A percentile compares a stretch with the other conserved stretches of the same genome.
Evolutionary conservation across 2,329 filamentous ascomycete genomes (phyloP).

Genomic region (Epichloe brachyelytri): DNA sequence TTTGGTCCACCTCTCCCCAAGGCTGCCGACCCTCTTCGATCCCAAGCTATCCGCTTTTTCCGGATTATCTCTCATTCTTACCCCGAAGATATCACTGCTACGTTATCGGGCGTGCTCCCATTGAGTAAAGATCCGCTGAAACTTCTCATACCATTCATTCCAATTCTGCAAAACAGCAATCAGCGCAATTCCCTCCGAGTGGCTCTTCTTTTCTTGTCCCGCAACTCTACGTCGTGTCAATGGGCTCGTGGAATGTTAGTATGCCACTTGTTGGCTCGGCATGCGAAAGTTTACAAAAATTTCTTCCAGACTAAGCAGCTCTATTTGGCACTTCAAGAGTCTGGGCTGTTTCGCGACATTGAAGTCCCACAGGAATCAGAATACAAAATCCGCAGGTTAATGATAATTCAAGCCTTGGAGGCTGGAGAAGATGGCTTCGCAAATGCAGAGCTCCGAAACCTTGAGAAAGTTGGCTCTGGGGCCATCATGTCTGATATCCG

Average conservation of each 20-base stretch:
- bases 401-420: constrained; percentile 15
- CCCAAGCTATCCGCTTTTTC: constrained; percentile 14
- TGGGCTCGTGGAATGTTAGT: constrained; percentile 9
- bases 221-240: constrained; percentile 1
- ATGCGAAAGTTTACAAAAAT: not conserved
- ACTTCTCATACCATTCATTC: not conserved
- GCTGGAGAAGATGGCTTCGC: constrained; percentile 16
- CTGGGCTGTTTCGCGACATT: constrained; percentile 14
- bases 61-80: constrained; percentile 8
- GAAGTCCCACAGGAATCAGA: constrained; percentile 10
- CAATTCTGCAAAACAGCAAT: constrained; percentile 5
- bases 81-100: constrained; percentile 8
- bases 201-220: constrained; percentile 7
- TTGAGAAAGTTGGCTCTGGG: constrained; percentile 12
- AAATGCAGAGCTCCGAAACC: constrained; percentile 12
- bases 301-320: constrained; percentile 13
- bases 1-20: constrained; percentile 7
- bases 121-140: constrained; percentile 12
- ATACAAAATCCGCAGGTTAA: constrained; percentile 17
- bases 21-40: constrained; percentile 5
- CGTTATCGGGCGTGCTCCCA: constrained; percentile 12
- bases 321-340: constrained; percentile 16
- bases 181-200: constrained; percentile 5
- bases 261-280: constrained; percentile 6
- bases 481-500: constrained; percentile 13